These are phyloP conservation scores for Dactylonectria macrodidyma DNA, from an alignment of 2,329 filamentous ascomycete species.

Conservation along the genomic window DNA sequence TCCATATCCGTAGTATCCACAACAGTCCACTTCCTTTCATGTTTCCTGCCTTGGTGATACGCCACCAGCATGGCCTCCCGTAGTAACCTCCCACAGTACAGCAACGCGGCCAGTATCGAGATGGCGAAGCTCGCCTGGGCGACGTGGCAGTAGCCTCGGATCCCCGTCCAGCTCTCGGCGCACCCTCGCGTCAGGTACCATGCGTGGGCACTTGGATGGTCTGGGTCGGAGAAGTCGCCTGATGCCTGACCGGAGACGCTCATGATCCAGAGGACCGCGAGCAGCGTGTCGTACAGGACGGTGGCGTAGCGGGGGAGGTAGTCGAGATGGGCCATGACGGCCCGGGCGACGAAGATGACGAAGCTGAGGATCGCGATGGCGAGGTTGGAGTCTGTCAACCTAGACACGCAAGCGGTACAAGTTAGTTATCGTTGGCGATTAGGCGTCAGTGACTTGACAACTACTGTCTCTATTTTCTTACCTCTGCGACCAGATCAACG, in stretches of 20 bases:
- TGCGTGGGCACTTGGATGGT: slow-evolving; percentile 43
- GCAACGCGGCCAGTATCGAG: slow-evolving; percentile 36
- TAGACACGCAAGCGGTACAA: slow-evolving; percentile 20
- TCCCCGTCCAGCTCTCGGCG: slow-evolving; percentile 33
- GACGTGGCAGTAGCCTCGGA: slow-evolving; percentile 36
- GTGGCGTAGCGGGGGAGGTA: slow-evolving; percentile 45
- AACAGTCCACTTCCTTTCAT: slow-evolving; percentile 5
- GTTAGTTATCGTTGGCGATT: background rate
- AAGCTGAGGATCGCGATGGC: slow-evolving; percentile 50
- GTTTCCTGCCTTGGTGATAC: slow-evolving; percentile 29
- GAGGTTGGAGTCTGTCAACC: slow-evolving; percentile 48
- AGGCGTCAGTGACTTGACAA: background rate
- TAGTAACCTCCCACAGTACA: slow-evolving; percentile 39
- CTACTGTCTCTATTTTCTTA: slow-evolving; percentile 18
- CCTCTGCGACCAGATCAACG: slow-evolving; percentile 48
- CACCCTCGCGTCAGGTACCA: slow-evolving; percentile 48
- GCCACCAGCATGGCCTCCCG: slow-evolving; percentile 26
- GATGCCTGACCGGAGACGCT: slow-evolving; percentile 43
- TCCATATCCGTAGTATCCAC: background rate
- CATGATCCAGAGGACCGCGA: slow-evolving; percentile 47
- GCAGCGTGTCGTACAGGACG: slow-evolving; percentile 48
- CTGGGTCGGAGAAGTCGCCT: slow-evolving; percentile 44
- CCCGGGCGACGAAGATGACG: slow-evolving; percentile 46
- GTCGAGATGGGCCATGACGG: slow-evolving; percentile 39
- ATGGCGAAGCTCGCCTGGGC: slow-evolving; percentile 42